Base-by-base conservation (phyloP, 495 filamentous ascomycete species). In the Antarctomyces pellizariae region DNA sequence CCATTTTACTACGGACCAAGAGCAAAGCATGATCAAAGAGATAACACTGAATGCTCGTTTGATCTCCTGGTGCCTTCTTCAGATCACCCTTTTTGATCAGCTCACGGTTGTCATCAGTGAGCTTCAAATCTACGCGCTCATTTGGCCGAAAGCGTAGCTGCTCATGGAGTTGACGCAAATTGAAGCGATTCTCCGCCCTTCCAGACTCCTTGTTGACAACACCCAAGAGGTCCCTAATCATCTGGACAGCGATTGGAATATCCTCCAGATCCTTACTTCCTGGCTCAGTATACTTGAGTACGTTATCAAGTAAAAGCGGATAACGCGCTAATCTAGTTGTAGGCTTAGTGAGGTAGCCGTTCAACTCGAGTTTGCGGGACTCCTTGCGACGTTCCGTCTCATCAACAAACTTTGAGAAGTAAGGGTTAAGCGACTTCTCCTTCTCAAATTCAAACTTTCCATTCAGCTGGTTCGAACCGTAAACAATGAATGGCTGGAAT, bases 391-490 rank as follows among this genome's bases (percentile, higher is more conserved):
- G 67, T 43, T 99, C 89, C 1, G 84, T 89, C 39, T 99, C 84
- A 35, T 99, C 89, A 12, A 95, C 89, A 38, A 99, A 95, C 40
- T 71, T 74, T 16, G 73, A 56, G 44, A 99, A 99, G 16, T 56
- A 63, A 4, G 72, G 67, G 37, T 99, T 99, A 25, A 70, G 65
- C 7, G 71, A 62, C 36, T 83, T 78, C 52, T 99, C 89, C 36
- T 83, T 84, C 46, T 99, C 89, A 46, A 95, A 99, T 42, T 95
- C 89, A 33, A 82, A 90, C 45, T 95, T 93, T 28, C 77, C 89
- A 46, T 89, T 89, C 4, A 99, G 57, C 42, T 99, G 89, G 36
- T 86, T 93, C 11, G 86, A 71, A 38, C 89, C 89, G 43, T 99
- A 99, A 37, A 73, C 70, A 48, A 99, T 92, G 45, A 99, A 99